Conservation (phyloP, 1,139 yeast genomes). For the Kluyveromyces marxianus region DNA sequence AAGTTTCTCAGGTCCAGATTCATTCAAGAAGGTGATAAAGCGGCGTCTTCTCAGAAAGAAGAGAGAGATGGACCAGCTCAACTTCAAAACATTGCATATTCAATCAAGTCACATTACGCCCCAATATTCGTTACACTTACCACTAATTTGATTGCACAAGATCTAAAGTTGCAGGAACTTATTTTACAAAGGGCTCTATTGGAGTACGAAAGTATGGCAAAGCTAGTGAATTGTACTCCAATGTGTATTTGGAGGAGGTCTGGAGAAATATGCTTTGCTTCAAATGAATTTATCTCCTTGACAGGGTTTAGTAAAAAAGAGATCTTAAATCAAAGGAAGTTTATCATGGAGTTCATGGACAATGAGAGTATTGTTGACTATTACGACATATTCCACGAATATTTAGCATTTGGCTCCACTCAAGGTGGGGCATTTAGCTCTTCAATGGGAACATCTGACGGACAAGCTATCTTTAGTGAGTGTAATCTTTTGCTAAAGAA, state of each 20-base stretch:
- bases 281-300: conserved; percentile 57
- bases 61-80: conserved; percentile 34
- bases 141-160: conserved; percentile 58
- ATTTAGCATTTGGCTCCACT: conserved; percentile 71
- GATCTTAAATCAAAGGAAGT: conserved; percentile 36
- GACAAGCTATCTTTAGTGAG: conserved; percentile 44
- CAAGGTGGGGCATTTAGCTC: conserved; percentile 7
- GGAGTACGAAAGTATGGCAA: conserved; percentile 48
- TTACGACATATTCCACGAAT: conserved; percentile 65
- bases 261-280: conserved; percentile 66
- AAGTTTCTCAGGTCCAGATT: conserved; percentile 49
- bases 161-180: conserved; percentile 57
- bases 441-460: conserved; percentile 11
- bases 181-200: conserved; percentile 60
- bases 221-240: conserved; percentile 51
- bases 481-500: conserved; percentile 55
- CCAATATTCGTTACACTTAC: conserved; percentile 72
- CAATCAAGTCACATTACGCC: conserved; percentile 56
- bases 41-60: not conserved
- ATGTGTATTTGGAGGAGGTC: conserved; percentile 74
- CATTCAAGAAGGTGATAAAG: conserved; percentile 5
- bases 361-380: conserved; percentile 78
- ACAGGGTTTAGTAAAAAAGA: conserved; percentile 41
- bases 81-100: conserved; percentile 50
- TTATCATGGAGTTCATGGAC: conserved; percentile 80